These are phyloP conservation scores for Rutstroemia sp. DNA, from an alignment of 2,329 filamentous ascomycete species.

Conservation along the genomic window DNA sequence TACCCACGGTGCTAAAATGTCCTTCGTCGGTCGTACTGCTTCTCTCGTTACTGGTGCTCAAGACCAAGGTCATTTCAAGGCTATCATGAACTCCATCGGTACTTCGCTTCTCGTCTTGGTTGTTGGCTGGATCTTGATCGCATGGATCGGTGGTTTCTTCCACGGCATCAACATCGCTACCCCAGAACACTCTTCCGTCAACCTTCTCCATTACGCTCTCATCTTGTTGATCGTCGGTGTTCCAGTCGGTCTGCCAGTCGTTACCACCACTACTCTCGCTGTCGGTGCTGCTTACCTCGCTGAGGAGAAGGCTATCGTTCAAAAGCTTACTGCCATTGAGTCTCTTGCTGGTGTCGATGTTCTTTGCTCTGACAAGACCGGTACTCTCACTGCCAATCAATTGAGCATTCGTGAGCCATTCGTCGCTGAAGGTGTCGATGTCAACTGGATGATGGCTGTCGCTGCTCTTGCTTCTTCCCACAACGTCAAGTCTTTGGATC, in stretches of 20 bases:
- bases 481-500: slow-evolving; percentile 71
- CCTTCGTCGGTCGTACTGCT: slow-evolving; percentile 71
- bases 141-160: slow-evolving; percentile 77
- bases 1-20: slow-evolving; percentile 59
- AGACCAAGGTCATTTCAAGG: slow-evolving; percentile 74
- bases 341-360: slow-evolving; percentile 70
- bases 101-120: slow-evolving; percentile 67
- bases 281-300: slow-evolving; percentile 72
- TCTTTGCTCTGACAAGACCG: slow-evolving; percentile 76
- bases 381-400: slow-evolving; percentile 69
- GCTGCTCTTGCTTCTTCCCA: slow-evolving; percentile 70
- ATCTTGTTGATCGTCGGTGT: slow-evolving; percentile 73
- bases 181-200: slow-evolving; percentile 49
- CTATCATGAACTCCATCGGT: slow-evolving; percentile 77
- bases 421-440: slow-evolving; percentile 67
- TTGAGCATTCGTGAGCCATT: slow-evolving; percentile 70
- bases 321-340: slow-evolving; percentile 74
- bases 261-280: slow-evolving; percentile 70
- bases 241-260: slow-evolving; percentile 71
- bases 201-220: slow-evolving; percentile 60
- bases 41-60: slow-evolving; percentile 67
- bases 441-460: slow-evolving; percentile 81
- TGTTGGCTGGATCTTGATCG: slow-evolving; percentile 67
- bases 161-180: slow-evolving; percentile 57
- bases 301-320: slow-evolving; percentile 71